Conservation (phyloP, 306 rosid species). For the Prinsepia uniflora region DNA sequence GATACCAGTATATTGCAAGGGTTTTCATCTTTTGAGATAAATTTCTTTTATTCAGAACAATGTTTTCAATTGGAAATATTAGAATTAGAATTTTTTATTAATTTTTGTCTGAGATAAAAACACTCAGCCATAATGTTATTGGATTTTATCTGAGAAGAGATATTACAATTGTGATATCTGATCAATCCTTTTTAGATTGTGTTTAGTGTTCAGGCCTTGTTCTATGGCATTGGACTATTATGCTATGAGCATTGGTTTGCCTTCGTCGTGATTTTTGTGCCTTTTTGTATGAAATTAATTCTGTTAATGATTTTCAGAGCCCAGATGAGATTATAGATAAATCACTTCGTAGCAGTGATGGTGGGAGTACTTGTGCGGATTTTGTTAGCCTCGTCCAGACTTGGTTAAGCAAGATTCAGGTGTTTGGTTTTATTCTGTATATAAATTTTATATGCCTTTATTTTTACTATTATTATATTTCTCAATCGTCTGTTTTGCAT, state of each 20-base stretch:
- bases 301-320: constrained; percentile 50
- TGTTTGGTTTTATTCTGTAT: constrained; percentile 28
- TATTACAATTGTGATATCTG: background rate
- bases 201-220: constrained; percentile 1
- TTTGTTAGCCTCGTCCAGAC: constrained; percentile 73
- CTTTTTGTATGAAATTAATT: constrained; percentile 7
- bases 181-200: background rate
- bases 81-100: background rate
- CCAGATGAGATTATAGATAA: constrained; percentile 84
- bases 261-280: background rate
- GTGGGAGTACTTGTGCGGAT: constrained; percentile 72
- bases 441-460: constrained; percentile 7
- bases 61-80: background rate
- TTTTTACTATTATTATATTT: background rate
- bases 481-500: background rate
- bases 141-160: background rate
- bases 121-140: background rate
- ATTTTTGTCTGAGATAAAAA: background rate
- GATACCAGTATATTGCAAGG: background rate
- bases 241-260: background rate
- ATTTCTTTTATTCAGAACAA: background rate
- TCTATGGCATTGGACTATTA: background rate
- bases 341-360: constrained; percentile 71
- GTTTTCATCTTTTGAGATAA: background rate
- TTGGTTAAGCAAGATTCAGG: constrained; percentile 92